Conservation (phyloP, 2,329 filamentous ascomycete species). For the Diaporthe sp. region DNA sequence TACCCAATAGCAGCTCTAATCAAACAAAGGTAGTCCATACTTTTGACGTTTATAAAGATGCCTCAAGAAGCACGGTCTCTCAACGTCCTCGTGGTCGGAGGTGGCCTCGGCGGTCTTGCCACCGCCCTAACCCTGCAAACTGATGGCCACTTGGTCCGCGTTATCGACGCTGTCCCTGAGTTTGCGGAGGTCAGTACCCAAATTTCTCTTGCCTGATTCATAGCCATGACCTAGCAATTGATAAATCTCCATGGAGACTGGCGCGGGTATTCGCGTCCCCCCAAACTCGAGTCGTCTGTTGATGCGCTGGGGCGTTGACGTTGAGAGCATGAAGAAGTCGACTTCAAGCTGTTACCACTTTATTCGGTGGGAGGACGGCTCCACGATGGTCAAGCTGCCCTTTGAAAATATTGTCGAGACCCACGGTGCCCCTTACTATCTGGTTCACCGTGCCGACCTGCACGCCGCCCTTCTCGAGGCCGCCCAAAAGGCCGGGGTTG, state of each 20-base stretch:
- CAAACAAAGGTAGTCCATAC: neutral
- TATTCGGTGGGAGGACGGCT: slow-evolving; percentile 41
- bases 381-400: neutral
- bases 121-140: neutral
- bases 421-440: slow-evolving; percentile 46
- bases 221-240: neutral
- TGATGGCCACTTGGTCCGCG: neutral
- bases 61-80: neutral
- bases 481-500: slow-evolving; percentile 35
- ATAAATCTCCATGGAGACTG: slow-evolving; percentile 33
- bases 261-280: slow-evolving; percentile 47
- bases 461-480: slow-evolving; percentile 45
- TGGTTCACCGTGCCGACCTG: slow-evolving; percentile 49
- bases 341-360: slow-evolving; percentile 40
- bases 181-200: neutral
- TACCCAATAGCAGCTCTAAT: neutral
- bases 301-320: slow-evolving; percentile 44
- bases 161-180: neutral
- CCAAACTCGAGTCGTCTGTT: slow-evolving; percentile 46
- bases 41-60: neutral
- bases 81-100: slow-evolving; percentile 37
- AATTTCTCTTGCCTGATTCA: neutral
- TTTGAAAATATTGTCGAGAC: slow-evolving; percentile 35
- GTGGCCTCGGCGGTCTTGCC: slow-evolving; percentile 35
- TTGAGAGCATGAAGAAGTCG: slow-evolving; percentile 42